Evolutionary conservation across 192 early-diverging fungal species (phyloP), one percentile per base, ranked within the genome.

Genomic region (Pilobolus umbonatus): DNA sequence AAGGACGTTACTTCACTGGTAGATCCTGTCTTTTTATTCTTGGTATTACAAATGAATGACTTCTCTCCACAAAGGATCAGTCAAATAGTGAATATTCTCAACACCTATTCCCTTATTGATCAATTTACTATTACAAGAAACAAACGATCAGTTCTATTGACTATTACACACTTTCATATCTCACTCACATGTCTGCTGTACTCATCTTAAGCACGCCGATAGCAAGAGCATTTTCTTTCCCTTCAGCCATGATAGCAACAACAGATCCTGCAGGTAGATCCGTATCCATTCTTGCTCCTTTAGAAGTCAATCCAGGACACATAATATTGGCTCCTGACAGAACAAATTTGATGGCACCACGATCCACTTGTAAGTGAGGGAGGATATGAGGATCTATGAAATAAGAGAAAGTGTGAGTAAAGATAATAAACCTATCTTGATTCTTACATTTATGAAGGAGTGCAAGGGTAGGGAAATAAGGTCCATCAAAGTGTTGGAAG

Each of bases 281-380:
- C 22, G 68, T 66, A 21, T 86, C 84, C 79, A 99, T 80, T 40
- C 78, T 72, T 9, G 90, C 97, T 6, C 95, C 95, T 28, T 87
- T 84, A 31, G 92, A 95, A 14, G 97, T 99, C 68, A 99, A 71
- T 28, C 97, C 97, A 4, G 95, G 97, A 60, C 94, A 97, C 97
- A 99, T 99, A 62, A 99, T 95, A 70, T 96, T 91, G 46, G 95
- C 95, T 1, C 95, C 95, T 10, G 87, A 87, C 19, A 99, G 84
- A 5, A 99, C 89, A 74, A 94, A 96, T 75, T 98, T 98, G 73
- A 98, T 97, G 34, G 97, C 97, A 5, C 97, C 97, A 12, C 86
- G 81, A 68, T 99, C 97, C 24, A 97, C 94, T 62, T 96, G 92
- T 48, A 97, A 73, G 19, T 76, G 76, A 30, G 94, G 93, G 67